Conservation (phyloP, 2,329 filamentous ascomycete species). For the Malbranchea zuffiana region DNA sequence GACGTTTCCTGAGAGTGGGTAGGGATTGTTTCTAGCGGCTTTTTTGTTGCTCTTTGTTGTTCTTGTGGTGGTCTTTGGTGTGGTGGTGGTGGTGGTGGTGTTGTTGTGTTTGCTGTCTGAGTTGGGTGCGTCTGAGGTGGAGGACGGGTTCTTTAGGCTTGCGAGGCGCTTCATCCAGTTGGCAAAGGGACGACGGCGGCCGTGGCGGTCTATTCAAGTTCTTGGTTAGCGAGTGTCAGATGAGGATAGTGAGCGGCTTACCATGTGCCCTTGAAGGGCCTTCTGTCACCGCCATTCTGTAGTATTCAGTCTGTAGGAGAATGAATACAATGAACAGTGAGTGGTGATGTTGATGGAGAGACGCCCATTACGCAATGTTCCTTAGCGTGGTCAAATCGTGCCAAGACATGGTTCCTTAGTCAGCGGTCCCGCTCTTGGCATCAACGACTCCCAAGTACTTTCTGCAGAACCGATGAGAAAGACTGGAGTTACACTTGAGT, state of each 20-base stretch:
- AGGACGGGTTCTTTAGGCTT: conserved; percentile 67
- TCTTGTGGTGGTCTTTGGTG: conserved; percentile 19
- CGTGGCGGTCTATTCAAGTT: conserved; percentile 50
- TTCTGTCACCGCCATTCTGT: conserved; percentile 32
- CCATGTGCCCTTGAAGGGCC: conserved; percentile 35
- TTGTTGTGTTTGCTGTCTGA: conserved; percentile 34
- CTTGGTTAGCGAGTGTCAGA: conserved; percentile 11
- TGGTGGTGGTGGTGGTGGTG: conserved; percentile 34
- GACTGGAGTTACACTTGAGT: too few relatives aligned
- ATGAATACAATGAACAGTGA: too few relatives aligned
- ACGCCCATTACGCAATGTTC: too few relatives aligned
- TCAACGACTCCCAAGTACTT: too few relatives aligned
- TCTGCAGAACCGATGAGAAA: too few relatives aligned
- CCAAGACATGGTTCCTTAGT: too few relatives aligned
- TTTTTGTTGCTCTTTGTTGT: conserved; percentile 46
- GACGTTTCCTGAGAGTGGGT: conserved; percentile 64
- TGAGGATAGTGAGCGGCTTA: conserved; percentile 20
- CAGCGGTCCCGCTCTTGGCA: too few relatives aligned
- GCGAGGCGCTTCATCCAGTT: conserved; percentile 91
- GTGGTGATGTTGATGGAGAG: too few relatives aligned
- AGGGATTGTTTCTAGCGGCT: conserved; percentile 74
- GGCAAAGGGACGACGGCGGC: conserved; percentile 74
- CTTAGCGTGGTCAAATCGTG: too few relatives aligned
- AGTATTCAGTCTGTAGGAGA: too few relatives aligned
- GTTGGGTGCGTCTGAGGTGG: conserved; percentile 22